Base-by-base conservation (phyloP, 2,329 filamentous ascomycete species). In the Fusarium neocosmosporiellum region DNA sequence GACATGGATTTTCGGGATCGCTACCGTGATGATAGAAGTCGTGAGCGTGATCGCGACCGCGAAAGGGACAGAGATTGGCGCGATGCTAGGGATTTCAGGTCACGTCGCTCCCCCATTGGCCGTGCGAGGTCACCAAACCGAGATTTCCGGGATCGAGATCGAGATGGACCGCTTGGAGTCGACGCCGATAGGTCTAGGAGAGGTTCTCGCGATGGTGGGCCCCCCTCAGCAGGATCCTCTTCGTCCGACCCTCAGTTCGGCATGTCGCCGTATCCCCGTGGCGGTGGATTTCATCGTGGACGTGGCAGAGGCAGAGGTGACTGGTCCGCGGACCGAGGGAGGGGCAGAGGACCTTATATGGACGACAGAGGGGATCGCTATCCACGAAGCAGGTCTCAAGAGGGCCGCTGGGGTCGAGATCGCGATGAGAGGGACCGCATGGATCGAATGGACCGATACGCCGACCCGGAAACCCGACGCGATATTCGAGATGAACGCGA, bases 221-320 rank as follows among this genome's bases (percentile, higher is more conserved):
- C 93, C 13, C 88, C 90, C 24, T 93, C 92, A 2, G 92, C 91
- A 20, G 91, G 91, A 6, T 94, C 93, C 4, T 90, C 90, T 11
- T 90, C 90, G 24, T 93, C 92, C 0, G 93, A 95, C 70, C 87
- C 89, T 14, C 86, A 88, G 1, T 91, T 92, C 65, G 87, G 86
- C 20, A 78, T 82, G 68, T 81, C 85, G 10, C 85, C 85, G 11
- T 86, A 87, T 10, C 86, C 87, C 63, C 87, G 88, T 13, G 88
- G 90, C 22, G 87, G 88, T 33, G 88, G 88, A 7, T 88, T 89
- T 66, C 80, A 82, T 31, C 85, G 88, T 61, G 89, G 90, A 2
- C 88, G 90, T 24, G 85, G 85, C 13, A 83, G 86, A 71, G 85
- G 86, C 50, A 78, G 84, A 67, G 82, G 81, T 13, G 84, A 84